Conservation (phyloP, 306 rosid genomes). For the Cicer yamashitae region DNA sequence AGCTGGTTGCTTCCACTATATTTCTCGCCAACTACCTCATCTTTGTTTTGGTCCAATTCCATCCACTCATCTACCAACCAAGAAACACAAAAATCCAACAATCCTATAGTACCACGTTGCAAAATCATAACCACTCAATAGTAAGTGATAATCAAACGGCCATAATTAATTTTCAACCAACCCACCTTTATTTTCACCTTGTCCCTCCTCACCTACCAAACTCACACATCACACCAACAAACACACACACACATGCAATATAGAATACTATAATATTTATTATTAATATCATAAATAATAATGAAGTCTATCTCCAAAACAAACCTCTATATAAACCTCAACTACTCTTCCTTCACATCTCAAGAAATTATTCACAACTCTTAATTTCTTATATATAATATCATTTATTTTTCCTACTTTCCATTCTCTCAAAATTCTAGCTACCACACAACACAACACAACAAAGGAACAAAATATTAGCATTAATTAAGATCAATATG, state of each 20-base stretch:
- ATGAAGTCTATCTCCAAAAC: neutral
- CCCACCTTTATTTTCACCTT: conserved; percentile 41
- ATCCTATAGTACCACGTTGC: conserved; percentile 39
- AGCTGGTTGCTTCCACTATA: conserved; percentile 1
- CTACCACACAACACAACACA: neutral
- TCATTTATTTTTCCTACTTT: neutral
- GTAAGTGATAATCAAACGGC: conserved; percentile 33
- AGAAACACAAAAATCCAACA: neutral
- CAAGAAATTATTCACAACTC: conserved; percentile 47
- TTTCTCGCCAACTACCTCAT: conserved; percentile 18
- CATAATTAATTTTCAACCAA: conserved; percentile 50
- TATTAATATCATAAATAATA: neutral
- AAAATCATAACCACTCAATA: neutral
- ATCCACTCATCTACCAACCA: conserved; percentile 4
- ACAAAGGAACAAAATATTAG: neutral
- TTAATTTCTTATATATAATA: conserved; percentile 9
- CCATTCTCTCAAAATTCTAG: neutral
- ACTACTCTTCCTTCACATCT: conserved; percentile 8
- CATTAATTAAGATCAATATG: conserved; percentile 33
- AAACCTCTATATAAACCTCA: conserved; percentile 48
- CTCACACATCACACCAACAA: conserved; percentile 7
- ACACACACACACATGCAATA: conserved; percentile 10
- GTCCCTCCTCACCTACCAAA: conserved; percentile 63
- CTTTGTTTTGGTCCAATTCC: neutral
- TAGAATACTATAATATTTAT: too few relatives aligned